phyloP scores from a whole-genome alignment of 345 rosid genomes.

The Gossypium longicalyx region DNA sequence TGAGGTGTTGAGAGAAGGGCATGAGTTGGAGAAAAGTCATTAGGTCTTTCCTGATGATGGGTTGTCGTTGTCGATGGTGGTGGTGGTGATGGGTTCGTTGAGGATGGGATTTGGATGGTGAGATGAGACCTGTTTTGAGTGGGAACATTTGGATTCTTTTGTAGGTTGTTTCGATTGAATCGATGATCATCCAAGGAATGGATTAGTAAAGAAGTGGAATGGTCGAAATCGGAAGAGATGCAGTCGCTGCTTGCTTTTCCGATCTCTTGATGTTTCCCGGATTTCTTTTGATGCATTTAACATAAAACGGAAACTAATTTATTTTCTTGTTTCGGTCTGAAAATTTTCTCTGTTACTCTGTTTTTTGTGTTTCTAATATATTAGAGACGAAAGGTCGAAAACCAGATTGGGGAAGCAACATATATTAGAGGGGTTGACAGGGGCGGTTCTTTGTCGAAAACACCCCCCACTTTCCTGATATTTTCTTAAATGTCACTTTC shows the following conservation, averaged over 20 bases:
- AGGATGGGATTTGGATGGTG: conserved; percentile 32
- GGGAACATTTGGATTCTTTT: conserved; percentile 9
- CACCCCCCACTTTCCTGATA: neutral
- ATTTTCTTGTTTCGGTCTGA: neutral
- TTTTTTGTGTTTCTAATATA: neutral
- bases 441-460: neutral
- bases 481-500: conserved; percentile 17
- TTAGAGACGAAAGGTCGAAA: neutral
- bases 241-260: conserved; percentile 34
- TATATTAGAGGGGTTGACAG: neutral
- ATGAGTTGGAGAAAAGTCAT: conserved; percentile 19
- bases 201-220: conserved; percentile 25
- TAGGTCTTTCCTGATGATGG: conserved; percentile 4
- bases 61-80: neutral
- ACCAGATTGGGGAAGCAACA: neutral
- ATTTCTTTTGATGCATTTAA: conserved; percentile 41
- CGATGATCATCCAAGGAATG: conserved; percentile 15
- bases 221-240: conserved; percentile 24
- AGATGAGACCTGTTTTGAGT: conserved; percentile 33
- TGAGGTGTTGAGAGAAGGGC: conserved; percentile 39
- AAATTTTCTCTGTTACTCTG: neutral
- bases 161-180: conserved; percentile 22
- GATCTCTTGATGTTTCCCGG: conserved; percentile 34
- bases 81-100: conserved; percentile 19
- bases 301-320: conserved; percentile 15